Evolutionary conservation across 2,329 filamentous ascomycete species (phyloP).

Genomic region (Berkeleyomyces basicola): DNA sequence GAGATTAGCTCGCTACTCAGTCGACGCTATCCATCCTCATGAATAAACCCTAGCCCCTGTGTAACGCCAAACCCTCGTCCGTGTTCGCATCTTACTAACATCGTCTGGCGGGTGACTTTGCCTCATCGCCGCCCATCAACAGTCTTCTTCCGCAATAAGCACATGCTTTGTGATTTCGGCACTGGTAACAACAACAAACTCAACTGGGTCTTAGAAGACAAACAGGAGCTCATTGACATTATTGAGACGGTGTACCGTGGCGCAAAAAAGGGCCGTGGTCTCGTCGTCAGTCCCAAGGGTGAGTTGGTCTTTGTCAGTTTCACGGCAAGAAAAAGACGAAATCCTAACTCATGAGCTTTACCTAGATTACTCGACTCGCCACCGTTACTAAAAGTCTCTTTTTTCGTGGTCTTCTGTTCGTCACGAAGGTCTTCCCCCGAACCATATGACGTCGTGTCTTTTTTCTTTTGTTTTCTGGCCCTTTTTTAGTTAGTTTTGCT

Average conservation of each 20-base stretch:
- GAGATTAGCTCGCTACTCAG: too few relatives aligned
- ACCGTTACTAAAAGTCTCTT: constrained; percentile 20
- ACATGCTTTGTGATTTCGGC: constrained; percentile 97
- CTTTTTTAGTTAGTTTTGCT: too few relatives aligned
- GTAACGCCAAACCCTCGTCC: neutral
- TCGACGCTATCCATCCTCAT: too few relatives aligned
- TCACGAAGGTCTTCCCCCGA: neutral
- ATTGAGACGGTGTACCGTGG: constrained; percentile 95
- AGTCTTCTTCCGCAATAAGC: constrained; percentile 87
- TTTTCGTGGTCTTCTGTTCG: neutral
- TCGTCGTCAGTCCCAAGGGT: constrained; percentile 89
- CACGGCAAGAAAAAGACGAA: neutral
- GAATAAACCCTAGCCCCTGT: neutral
- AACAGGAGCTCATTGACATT: constrained; percentile 97
- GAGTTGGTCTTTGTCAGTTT: constrained; percentile 10
- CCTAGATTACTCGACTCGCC: constrained; percentile 23
- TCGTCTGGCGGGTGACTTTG: constrained; percentile 4
- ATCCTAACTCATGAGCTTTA: neutral
- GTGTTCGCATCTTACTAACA: neutral
- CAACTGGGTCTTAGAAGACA: constrained; percentile 87
- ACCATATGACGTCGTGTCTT: neutral
- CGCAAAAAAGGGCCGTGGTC: constrained; percentile 93
- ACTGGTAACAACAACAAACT: constrained; percentile 98
- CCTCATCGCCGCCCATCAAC: neutral
- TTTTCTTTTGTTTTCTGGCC: neutral